Percentiles rank a stretch among this genome's conserved stretches.
phyloP scores from a whole-genome alignment of 768 basidiomycete genomes.

The Collybiopsis luxurians region DNA sequence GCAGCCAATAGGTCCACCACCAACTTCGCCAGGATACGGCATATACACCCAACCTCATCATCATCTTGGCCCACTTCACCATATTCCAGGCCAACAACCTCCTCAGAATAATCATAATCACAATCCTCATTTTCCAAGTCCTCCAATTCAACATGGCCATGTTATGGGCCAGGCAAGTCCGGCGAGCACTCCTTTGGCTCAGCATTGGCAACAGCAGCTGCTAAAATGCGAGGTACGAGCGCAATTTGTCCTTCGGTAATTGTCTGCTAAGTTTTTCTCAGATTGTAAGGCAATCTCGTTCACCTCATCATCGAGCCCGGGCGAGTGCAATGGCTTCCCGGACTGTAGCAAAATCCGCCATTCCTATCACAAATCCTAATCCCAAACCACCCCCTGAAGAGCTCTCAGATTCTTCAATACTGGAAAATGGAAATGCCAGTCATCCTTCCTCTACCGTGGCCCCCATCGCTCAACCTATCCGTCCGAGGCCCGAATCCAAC shows the following conservation, averaged over 20 bases:
- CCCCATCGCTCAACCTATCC: slow-evolving; percentile 65
- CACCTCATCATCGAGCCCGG: slow-evolving; percentile 92
- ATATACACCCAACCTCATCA: slow-evolving; percentile 49
- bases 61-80: slow-evolving; percentile 27
- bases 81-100: slow-evolving; percentile 27
- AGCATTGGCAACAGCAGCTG: slow-evolving; percentile 93
- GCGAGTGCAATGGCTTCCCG: slow-evolving; percentile 94
- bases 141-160: slow-evolving; percentile 62
- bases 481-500: slow-evolving; percentile 68
- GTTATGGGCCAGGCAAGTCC: slow-evolving; percentile 58
- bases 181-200: slow-evolving; percentile 43
- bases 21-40: slow-evolving; percentile 72
- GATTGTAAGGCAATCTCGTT: slow-evolving; percentile 83
- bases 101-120: slow-evolving; percentile 4
- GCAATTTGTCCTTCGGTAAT: slow-evolving; percentile 17
- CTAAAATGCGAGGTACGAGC: slow-evolving; percentile 83
- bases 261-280: slow-evolving; percentile 31
- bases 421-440: slow-evolving; percentile 17
- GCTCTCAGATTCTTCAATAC: slow-evolving; percentile 20
- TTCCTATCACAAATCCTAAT: slow-evolving; percentile 92
- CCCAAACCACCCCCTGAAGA: slow-evolving; percentile 42
- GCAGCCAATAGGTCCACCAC: slow-evolving; percentile 51
- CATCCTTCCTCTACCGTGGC: slow-evolving; percentile 78
- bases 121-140: slow-evolving; percentile 46
- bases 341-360: slow-evolving; percentile 80